These are phyloP conservation scores for Sphaerulina musiva DNA, from an alignment of 2,329 filamentous ascomycete species.

Conservation along the genomic window DNA sequence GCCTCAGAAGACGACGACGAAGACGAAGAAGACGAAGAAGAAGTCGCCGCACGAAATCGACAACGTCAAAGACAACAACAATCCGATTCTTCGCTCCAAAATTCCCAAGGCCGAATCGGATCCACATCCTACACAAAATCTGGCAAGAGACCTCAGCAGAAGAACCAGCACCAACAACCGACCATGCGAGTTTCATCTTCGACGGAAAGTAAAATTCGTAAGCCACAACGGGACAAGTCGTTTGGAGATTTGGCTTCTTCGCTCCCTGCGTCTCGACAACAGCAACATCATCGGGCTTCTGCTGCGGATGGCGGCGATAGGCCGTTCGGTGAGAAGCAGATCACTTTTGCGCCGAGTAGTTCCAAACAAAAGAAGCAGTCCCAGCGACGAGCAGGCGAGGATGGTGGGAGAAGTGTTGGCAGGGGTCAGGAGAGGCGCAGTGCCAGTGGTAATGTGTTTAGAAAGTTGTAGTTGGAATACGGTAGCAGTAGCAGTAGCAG, in stretches of 20 bases:
- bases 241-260: slow-evolving; percentile 51
- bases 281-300: slow-evolving; percentile 16
- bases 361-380: slow-evolving; percentile 35
- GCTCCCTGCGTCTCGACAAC: slow-evolving; percentile 27
- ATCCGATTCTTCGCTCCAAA: slow-evolving; percentile 33
- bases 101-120: slow-evolving; percentile 51
- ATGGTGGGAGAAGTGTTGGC: slow-evolving; percentile 26
- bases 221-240: slow-evolving; percentile 46
- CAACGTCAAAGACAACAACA: slow-evolving; percentile 35
- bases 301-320: slow-evolving; percentile 28
- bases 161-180: slow-evolving; percentile 27
- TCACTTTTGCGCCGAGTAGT: slow-evolving; percentile 64
- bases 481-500: not conserved
- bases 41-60: slow-evolving; percentile 31
- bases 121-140: slow-evolving; percentile 59
- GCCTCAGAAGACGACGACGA: slow-evolving; percentile 39
- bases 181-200: slow-evolving; percentile 55
- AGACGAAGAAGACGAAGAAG: slow-evolving; percentile 17
- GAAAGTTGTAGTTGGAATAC: slow-evolving; percentile 48
- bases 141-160: slow-evolving; percentile 40
- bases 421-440: slow-evolving; percentile 53
- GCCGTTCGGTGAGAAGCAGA: slow-evolving; percentile 51
- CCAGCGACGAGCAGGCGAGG: slow-evolving; percentile 26
- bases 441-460: slow-evolving; percentile 69
- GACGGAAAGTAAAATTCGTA: slow-evolving; percentile 25